Evolutionary conservation across 2,329 filamentous ascomycete species (phyloP).

Genomic region (Pezicula carpinea): DNA sequence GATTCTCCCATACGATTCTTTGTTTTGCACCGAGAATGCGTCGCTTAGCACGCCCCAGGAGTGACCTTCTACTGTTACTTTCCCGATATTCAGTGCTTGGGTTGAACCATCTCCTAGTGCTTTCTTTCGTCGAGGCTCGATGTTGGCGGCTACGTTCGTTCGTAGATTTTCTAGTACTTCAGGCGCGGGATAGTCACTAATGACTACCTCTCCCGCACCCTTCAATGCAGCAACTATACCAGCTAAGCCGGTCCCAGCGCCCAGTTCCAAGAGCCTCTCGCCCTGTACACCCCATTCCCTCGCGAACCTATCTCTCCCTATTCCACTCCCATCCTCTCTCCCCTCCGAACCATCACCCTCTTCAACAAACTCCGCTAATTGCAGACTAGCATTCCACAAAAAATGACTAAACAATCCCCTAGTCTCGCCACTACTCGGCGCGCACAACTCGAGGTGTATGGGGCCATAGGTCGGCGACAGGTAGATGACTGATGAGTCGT

Average conservation of each 20-base stretch:
- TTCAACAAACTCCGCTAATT: conserved; percentile 53
- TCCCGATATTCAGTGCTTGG: conserved; percentile 7
- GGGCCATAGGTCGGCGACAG: conserved; percentile 37
- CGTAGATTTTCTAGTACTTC: conserved; percentile 54
- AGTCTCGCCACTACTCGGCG: conserved; percentile 47
- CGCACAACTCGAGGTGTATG: conserved; percentile 23
- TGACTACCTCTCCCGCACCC: conserved; percentile 46
- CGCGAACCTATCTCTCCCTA: conserved; percentile 22
- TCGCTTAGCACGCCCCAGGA: conserved; percentile 53
- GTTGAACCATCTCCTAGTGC: background rate
- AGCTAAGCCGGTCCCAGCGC: conserved; percentile 57
- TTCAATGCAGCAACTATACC: conserved; percentile 44
- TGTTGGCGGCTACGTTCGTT: conserved; percentile 51
- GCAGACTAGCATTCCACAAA: conserved; percentile 63
- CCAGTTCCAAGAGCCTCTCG: conserved; percentile 57
- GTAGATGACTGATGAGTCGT: conserved; percentile 53
- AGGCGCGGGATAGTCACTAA: conserved; percentile 65
- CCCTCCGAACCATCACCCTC: conserved; percentile 17
- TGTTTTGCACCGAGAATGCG: conserved; percentile 21
- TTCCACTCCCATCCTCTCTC: conserved; percentile 7
- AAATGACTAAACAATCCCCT: conserved; percentile 65
- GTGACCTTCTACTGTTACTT: conserved; percentile 52
- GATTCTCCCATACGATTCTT: conserved; percentile 51
- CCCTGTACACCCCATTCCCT: conserved; percentile 43
- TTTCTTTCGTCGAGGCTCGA: conserved; percentile 23